Evolutionary conservation across 1,284 basidiomycete genomes (phyloP).

Genomic region (Macrocystidia cucumis): DNA sequence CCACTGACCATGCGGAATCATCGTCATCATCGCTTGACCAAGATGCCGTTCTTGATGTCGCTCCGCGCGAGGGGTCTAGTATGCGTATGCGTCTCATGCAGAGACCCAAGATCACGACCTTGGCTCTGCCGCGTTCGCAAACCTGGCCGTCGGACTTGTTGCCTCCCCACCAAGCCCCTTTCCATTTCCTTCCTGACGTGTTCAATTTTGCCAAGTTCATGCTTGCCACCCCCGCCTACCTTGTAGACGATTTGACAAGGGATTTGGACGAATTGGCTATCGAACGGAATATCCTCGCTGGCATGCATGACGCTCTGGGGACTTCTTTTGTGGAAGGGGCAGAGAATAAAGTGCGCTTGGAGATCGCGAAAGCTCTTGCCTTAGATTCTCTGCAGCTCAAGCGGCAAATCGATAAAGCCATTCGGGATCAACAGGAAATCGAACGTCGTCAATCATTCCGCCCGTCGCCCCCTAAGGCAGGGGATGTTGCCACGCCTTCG

Average conservation of each 20-base stretch:
- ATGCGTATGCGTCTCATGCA: slow-evolving; percentile 88
- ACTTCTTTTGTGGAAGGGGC: slow-evolving; percentile 79
- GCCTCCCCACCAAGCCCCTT: slow-evolving; percentile 88
- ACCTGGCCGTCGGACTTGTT: slow-evolving; percentile 94
- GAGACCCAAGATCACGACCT: slow-evolving; percentile 88
- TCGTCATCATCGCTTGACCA: slow-evolving; percentile 39
- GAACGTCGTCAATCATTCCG: slow-evolving; percentile 30
- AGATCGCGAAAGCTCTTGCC: slow-evolving; percentile 71
- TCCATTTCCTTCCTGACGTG: slow-evolving; percentile 94
- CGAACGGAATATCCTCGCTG: slow-evolving; percentile 58
- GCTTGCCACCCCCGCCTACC: slow-evolving; percentile 86
- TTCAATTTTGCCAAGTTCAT: slow-evolving; percentile 90
- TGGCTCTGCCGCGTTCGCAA: slow-evolving; percentile 87
- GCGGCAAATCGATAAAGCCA: slow-evolving; percentile 52
- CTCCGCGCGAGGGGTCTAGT: slow-evolving; percentile 43
- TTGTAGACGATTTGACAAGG: slow-evolving; percentile 63
- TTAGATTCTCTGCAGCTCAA: slow-evolving; percentile 59
- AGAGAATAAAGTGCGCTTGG: slow-evolving; percentile 64
- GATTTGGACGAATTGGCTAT: slow-evolving; percentile 70
- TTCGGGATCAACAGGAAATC: slow-evolving; percentile 52
- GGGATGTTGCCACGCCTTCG: slow-evolving; percentile 14
- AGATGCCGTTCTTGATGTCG: slow-evolving; percentile 24
- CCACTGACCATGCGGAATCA: slow-evolving; percentile 19
- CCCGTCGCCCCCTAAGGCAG: slow-evolving; percentile 30
- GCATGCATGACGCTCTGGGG: slow-evolving; percentile 71